These are phyloP conservation scores for Dryas integrifolia DNA, from an alignment of 331 rosid genomes.

Conservation along the genomic window DNA sequence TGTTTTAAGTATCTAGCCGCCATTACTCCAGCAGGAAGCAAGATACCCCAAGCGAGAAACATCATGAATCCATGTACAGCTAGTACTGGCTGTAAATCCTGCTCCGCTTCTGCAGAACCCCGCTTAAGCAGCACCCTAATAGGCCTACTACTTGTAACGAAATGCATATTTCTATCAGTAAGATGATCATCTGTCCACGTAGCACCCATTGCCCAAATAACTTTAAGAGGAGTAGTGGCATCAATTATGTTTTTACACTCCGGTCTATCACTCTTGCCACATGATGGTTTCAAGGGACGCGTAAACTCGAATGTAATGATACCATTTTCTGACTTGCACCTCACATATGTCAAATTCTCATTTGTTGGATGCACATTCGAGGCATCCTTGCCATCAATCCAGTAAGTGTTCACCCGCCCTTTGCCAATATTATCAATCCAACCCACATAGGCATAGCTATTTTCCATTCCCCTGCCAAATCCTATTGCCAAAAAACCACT, in stretches of 20 bases:
- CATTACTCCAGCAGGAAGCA: conserved; percentile 84
- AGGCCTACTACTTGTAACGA: conserved; percentile 71
- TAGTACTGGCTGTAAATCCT: conserved; percentile 81
- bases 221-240: conserved; percentile 74
- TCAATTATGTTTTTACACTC: conserved; percentile 81
- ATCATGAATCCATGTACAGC: conserved; percentile 95
- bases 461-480: conserved; percentile 74
- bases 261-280: conserved; percentile 44
- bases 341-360: conserved; percentile 73
- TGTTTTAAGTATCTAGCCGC: conserved; percentile 90
- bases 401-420: conserved; percentile 68
- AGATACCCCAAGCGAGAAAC: conserved; percentile 93
- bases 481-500: conserved; percentile 88
- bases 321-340: conserved; percentile 79
- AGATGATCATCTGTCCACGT: conserved; percentile 57
- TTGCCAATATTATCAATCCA: conserved; percentile 69
- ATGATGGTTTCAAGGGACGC: conserved; percentile 76
- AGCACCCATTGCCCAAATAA: conserved; percentile 96
- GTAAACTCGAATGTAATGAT: conserved; percentile 81
- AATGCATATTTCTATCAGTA: conserved; percentile 78
- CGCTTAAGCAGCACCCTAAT: conserved; percentile 64
- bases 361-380: conserved; percentile 53
- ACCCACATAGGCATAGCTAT: conserved; percentile 79
- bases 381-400: conserved; percentile 86
- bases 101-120: conserved; percentile 93